These are phyloP conservation scores for Starmerella apis DNA, from an alignment of 805 yeast genomes.

Conservation along the genomic window DNA sequence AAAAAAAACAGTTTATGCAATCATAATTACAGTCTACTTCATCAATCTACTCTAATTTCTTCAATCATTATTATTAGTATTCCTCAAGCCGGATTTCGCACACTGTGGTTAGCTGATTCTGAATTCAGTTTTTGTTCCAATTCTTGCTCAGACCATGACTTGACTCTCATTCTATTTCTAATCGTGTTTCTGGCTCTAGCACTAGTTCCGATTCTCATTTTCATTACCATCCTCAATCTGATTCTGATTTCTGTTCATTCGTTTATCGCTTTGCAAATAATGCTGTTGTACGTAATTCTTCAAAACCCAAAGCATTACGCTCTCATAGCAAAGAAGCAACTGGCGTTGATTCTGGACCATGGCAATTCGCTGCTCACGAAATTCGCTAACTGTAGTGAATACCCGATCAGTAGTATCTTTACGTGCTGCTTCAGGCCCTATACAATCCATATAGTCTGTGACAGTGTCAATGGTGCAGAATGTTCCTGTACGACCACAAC, in stretches of 20 bases:
- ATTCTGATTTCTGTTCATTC: neutral
- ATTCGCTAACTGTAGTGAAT: conserved; percentile 50
- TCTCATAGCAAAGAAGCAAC: conserved; percentile 62
- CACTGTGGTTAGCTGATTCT: too few species aligned
- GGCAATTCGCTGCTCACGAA: conserved; percentile 64
- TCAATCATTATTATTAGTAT: neutral
- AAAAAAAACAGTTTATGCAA: neutral
- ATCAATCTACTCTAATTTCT: neutral
- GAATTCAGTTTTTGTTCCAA: too few species aligned
- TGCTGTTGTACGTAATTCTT: neutral
- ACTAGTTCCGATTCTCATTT: neutral
- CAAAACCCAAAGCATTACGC: conserved; percentile 31
- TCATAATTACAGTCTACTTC: neutral
- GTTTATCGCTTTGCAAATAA: neutral
- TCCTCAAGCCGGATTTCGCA: too few species aligned
- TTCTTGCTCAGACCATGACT: too few species aligned
- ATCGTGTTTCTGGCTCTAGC: neutral
- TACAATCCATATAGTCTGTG: conserved; percentile 35
- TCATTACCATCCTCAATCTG: too few species aligned
- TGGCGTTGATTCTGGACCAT: conserved; percentile 80
- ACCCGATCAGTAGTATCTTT: conserved; percentile 41
- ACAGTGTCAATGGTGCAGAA: conserved; percentile 41
- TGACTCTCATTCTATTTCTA: neutral
- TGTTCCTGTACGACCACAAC: conserved; percentile 95
- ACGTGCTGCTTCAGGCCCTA: conserved; percentile 4